Conservation (phyloP, 768 basidiomycete genomes). For the Boletus subparvulus region DNA sequence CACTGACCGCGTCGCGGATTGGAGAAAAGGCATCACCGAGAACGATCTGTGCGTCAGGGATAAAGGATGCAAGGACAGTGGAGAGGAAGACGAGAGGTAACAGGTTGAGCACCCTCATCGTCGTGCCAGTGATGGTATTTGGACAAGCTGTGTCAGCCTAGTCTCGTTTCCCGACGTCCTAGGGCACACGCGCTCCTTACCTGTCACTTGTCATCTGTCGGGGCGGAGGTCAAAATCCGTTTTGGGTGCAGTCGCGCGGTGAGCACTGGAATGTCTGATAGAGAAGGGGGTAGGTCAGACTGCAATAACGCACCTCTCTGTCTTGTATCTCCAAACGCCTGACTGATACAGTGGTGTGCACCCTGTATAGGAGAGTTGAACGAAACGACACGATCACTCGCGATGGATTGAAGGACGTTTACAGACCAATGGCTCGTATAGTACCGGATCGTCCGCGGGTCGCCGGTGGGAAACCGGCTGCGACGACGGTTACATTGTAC, state of each 20-base stretch:
- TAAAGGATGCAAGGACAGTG: constrained; percentile 37
- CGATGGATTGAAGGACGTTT: constrained; percentile 24
- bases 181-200: no score
- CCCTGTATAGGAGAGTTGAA: constrained; percentile 47
- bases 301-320: constrained; percentile 50
- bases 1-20: constrained; percentile 28
- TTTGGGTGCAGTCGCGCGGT: no score
- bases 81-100: constrained; percentile 38
- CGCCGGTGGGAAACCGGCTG: constrained; percentile 73
- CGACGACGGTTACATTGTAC: constrained; percentile 66
- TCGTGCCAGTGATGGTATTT: constrained; percentile 11
- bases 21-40: constrained; percentile 33
- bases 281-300: no score
- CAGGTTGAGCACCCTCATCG: constrained; percentile 41
- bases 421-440: constrained; percentile 85
- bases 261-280: no score
- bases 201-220: no score
- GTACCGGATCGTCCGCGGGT: constrained; percentile 72
- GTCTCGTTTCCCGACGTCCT: no score
- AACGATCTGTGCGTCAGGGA: constrained; percentile 46
- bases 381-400: not conserved
- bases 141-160: not conserved
- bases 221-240: no score
- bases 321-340: constrained; percentile 48
- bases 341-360: constrained; percentile 75